These are phyloP conservation scores for Ammopiptanthus mongolicus DNA, from an alignment of 306 rosid genomes.

Conservation along the genomic window DNA sequence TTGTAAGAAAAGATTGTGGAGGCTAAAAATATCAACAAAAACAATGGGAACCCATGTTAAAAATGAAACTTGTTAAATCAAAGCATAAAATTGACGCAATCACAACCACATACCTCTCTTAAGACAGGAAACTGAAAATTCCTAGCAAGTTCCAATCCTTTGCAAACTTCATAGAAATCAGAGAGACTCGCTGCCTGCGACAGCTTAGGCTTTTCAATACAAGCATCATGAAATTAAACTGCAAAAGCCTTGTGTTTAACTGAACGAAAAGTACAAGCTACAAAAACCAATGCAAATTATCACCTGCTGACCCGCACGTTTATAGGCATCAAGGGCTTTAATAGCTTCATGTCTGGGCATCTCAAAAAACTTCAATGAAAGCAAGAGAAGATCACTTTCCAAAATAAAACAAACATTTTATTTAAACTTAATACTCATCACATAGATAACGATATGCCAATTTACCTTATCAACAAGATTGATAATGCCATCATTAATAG, in stretches of 20 bases:
- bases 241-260: background rate
- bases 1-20: slow-evolving; percentile 87
- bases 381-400: background rate
- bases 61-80: background rate
- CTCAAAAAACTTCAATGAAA: slow-evolving; percentile 77
- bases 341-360: slow-evolving; percentile 98
- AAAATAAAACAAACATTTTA: background rate
- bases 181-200: slow-evolving; percentile 81
- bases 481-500: slow-evolving; percentile 96
- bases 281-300: background rate
- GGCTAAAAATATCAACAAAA: slow-evolving; percentile 53
- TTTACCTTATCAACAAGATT: slow-evolving; percentile 97
- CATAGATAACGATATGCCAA: background rate
- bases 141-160: slow-evolving; percentile 95
- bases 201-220: slow-evolving; percentile 10
- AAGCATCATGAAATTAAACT: slow-evolving; percentile 15
- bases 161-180: slow-evolving; percentile 89
- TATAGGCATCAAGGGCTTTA: slow-evolving; percentile 86
- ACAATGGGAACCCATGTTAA: slow-evolving; percentile 3
- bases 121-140: slow-evolving; percentile 95
- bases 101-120: slow-evolving; percentile 60
- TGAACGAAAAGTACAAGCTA: background rate
- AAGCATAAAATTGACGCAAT: background rate
- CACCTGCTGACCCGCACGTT: slow-evolving; percentile 98
- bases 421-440: background rate